Conservation (phyloP, 441 rosid genomes). For the Melastoma candidum region DNA sequence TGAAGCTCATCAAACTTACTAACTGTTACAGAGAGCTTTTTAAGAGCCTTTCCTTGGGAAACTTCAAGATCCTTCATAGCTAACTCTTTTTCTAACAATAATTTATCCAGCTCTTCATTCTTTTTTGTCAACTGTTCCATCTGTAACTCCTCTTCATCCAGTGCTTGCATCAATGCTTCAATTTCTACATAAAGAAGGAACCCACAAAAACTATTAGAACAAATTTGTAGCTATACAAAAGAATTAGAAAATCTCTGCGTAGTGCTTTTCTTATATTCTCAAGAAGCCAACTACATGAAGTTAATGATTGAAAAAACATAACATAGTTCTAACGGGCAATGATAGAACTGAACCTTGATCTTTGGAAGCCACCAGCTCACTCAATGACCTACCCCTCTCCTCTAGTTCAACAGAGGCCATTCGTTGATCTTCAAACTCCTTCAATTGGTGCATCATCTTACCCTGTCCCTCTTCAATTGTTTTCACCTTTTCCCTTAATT, state of each 20-base stretch:
- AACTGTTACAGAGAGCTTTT: constrained; percentile 78
- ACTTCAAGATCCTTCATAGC: constrained; percentile 73
- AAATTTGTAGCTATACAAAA: neutral
- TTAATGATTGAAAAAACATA: too few relatives aligned
- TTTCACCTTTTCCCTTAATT: constrained; percentile 55
- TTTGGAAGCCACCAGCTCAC: constrained; percentile 58
- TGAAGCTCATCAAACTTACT: constrained; percentile 98
- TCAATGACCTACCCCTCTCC: constrained; percentile 46
- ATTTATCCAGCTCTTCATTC: constrained; percentile 53
- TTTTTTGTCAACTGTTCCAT: constrained; percentile 76
- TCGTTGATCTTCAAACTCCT: constrained; percentile 60
- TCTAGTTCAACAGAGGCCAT: constrained; percentile 38
- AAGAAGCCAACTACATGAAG: too few relatives aligned
- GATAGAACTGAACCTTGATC: constrained; percentile 62
- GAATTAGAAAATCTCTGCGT: too few relatives aligned
- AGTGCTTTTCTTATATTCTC: too few relatives aligned
- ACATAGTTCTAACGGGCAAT: constrained; percentile 7
- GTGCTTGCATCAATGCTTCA: constrained; percentile 97
- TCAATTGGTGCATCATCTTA: constrained; percentile 45
- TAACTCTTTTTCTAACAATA: constrained; percentile 52
- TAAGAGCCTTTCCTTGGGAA: constrained; percentile 74
- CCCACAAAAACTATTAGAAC: constrained; percentile 8
- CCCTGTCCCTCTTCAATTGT: constrained; percentile 39
- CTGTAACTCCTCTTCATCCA: constrained; percentile 96
- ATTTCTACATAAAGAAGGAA: constrained; percentile 51